Conservation (phyloP, 176 grass and related monocot species). For the Tuctoria greenei region DNA sequence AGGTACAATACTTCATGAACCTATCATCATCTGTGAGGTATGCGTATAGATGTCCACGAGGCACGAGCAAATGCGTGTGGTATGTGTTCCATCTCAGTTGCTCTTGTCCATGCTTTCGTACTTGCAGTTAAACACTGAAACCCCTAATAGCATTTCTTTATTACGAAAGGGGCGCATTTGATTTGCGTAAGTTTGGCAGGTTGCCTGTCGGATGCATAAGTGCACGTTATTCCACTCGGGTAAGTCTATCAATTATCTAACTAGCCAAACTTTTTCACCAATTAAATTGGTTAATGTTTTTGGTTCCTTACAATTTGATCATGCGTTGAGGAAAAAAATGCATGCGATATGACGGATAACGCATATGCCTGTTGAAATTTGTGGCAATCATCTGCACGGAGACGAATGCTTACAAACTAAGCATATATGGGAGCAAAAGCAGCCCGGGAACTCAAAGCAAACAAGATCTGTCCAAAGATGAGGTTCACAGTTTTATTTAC, state of each 20-base stretch:
- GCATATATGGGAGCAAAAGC: not conserved
- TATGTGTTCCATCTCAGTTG: slow-evolving; percentile 48
- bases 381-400: not conserved
- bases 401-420: not conserved
- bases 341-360: not conserved
- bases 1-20: slow-evolving; percentile 30
- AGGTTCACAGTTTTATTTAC: not conserved
- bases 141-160: not conserved
- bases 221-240: not conserved
- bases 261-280: not conserved
- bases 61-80: slow-evolving; percentile 37
- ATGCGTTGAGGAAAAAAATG: not conserved
- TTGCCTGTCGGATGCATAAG: not conserved
- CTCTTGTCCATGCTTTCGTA: slow-evolving; percentile 17
- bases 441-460: not conserved
- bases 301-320: not conserved
- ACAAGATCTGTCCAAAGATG: not conserved
- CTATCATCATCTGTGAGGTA: slow-evolving; percentile 16
- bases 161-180: not conserved
- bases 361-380: not conserved
- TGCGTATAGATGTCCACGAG: slow-evolving; percentile 15
- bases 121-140: slow-evolving; percentile 3
- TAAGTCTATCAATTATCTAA: not conserved
- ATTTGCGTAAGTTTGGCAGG: not conserved
- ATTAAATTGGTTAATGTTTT: not conserved